A percentile compares a stretch with the other conserved stretches of the same genome.
These are phyloP conservation scores for Ganoderma lucidum DNA, from an alignment of 1,284 basidiomycete species.

Conservation along the genomic window DNA sequence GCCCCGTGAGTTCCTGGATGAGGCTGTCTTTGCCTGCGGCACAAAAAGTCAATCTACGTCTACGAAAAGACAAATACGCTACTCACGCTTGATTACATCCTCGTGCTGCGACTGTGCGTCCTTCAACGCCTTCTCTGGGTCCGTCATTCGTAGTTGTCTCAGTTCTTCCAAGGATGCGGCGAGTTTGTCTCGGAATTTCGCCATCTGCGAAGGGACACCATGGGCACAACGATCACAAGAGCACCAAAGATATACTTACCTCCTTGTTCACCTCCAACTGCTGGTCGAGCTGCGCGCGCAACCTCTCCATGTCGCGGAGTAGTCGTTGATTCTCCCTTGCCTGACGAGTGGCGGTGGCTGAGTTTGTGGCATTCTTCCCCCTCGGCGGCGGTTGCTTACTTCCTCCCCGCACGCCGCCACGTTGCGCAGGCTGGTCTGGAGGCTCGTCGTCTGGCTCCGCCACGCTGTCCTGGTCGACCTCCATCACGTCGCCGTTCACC, in stretches of 20 bases:
- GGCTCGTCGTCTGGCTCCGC: constrained; percentile 25
- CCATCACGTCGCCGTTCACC: constrained; percentile 24
- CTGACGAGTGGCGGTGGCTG: constrained; percentile 18
- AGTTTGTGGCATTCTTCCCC: constrained; percentile 15
- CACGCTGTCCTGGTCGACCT: constrained; percentile 24
- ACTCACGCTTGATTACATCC: constrained; percentile 57
- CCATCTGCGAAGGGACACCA: constrained; percentile 46
- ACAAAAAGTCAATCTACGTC: constrained; percentile 8
- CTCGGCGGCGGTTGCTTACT: constrained; percentile 22
- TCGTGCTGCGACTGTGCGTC: constrained; percentile 58
- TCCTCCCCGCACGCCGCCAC: constrained; percentile 14
- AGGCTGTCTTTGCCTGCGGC: constrained; percentile 61
- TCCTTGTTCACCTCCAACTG: constrained; percentile 24
- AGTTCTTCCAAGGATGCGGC: constrained; percentile 61
- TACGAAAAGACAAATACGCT: constrained; percentile 12
- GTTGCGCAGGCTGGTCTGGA: constrained; percentile 17
- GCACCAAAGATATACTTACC: constrained; percentile 15
- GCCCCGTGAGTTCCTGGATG: constrained; percentile 63
- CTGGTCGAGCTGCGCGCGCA: constrained; percentile 35
- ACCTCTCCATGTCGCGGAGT: constrained; percentile 30
- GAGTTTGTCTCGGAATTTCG: constrained; percentile 49
- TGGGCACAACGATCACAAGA: neutral
- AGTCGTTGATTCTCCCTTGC: constrained; percentile 27
- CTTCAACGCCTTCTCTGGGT: constrained; percentile 62
- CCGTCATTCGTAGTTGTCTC: constrained; percentile 63